Base-by-base conservation (phyloP, 148 eudicot species). In the Spergularia bocconei region DNA sequence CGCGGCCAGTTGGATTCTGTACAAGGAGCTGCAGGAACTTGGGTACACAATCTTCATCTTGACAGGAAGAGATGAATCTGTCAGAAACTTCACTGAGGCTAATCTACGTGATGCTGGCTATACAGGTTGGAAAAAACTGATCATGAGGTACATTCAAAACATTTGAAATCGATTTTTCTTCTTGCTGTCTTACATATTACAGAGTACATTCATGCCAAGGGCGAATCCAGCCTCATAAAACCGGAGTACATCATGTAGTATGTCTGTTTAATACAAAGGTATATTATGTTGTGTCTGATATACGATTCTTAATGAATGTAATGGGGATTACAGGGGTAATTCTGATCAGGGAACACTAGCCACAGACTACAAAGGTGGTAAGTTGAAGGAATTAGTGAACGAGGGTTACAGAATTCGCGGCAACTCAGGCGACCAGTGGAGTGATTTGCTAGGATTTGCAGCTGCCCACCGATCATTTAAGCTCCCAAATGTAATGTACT, bases 351-450 rank as follows among this genome's bases (percentile, higher is more conserved):
- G 90, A 16, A 87, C 77, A 81, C 67, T 33, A n/a, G 91, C 98
- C 41, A 70, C 78, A 0, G 67, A 83, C 3, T 93, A 82, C 82
- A 93, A 93, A 79, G 90, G 97, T 0, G 84, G 82, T 83, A 90
- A 79, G 83, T 82, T 95, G 71, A 84, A 74, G 84, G 85, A 85
- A 75, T 25, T 93, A 29, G 86, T 71, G 75, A 83, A 84, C 10
- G 87, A 86, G 80, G 96, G 97, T 20, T 91, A 87, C 72, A 77
- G 67, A 62, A 88, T 91, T 61, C 89, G 79, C 48, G 97, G 92
- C 20, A 85, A 75, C 79, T 88, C 91, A 6, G 98, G 97, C 21
- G 96, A 94, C 83, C 97, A 94, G 55, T 94, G 97, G 97, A 94
- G 96, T 64, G 98, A 94, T 65, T 83, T 90, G 84, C 67, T 68